phyloP scores from a whole-genome alignment of 805 yeast genomes.

The Starmera pachycereana region DNA sequence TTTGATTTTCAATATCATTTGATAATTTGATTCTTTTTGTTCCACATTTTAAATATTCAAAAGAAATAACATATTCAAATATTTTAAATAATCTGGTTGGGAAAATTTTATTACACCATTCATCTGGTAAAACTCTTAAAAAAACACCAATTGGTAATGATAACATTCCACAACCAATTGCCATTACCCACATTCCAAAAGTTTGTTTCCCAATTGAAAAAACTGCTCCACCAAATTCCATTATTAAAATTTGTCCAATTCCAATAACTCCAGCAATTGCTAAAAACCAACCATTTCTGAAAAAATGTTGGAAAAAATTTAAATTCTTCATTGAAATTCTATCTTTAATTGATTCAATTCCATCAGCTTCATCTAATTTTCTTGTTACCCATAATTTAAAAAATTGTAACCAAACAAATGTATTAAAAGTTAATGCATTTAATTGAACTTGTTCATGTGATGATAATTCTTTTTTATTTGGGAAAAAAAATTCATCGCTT shows the following conservation, averaged over 20 bases:
- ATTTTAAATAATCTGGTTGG: conserved; percentile 36
- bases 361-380: conserved; percentile 82
- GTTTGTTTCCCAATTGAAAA: conserved; percentile 76
- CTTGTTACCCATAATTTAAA: conserved; percentile 88
- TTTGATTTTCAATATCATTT: background rate
- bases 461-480: conserved; percentile 16
- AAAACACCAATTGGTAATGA: conserved; percentile 75
- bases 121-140: conserved; percentile 77
- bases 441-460: conserved; percentile 47
- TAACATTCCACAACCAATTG: conserved; percentile 68
- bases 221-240: conserved; percentile 97
- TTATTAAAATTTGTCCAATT: conserved; percentile 77
- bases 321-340: conserved; percentile 56
- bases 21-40: conserved; percentile 3
- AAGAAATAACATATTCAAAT: conserved; percentile 9
- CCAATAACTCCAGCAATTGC: conserved; percentile 65
- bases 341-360: conserved; percentile 42
- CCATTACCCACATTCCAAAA: conserved; percentile 83
- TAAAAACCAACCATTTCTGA: conserved; percentile 75
- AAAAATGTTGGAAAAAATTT: conserved; percentile 75
- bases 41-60: conserved; percentile 9
- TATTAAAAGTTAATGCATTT: conserved; percentile 81
- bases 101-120: conserved; percentile 53
- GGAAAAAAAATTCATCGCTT: conserved; percentile 52
- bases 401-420: conserved; percentile 97